Base-by-base conservation (phyloP, 805 yeast genomes). In the Monosporozyma yasuniensis region DNA sequence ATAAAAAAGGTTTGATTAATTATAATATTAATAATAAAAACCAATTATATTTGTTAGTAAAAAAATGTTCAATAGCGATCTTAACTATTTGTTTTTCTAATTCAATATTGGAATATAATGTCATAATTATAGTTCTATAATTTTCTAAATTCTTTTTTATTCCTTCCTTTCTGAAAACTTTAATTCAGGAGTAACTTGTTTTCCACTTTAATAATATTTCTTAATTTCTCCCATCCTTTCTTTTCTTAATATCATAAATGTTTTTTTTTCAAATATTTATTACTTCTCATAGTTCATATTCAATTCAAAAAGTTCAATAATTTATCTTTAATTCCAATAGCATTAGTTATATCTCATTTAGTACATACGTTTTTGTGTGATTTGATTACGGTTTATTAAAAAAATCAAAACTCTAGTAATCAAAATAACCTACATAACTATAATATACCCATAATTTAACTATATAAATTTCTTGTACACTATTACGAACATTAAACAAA, bases 311-410 rank as follows among this genome's bases (percentile, higher is more conserved):
- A n/a, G 6, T 32, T 34, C 39, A 16, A 16, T 35, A 16, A 16
- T 35, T 35, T 14, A 35, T 35, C 12, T 18, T 18, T 35, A 16
- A 16, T 19, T 42, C 14, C 32, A 16, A 32, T 23, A 28, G 32
- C 10, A 18, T 10, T 16, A 14, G 30, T 14, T 22, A 18, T 21
- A 11, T 18, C 39, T 32, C 47, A 19, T 16, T 19, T 41, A 35
- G 46, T 52, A 60, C 64, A 62, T 62, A 62, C 66, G 55, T 54
- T 60, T 61, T 62, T 61, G 59, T 60, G 64, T 54, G 56, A 53
- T 59, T 58, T 54, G 53, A 12, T 45, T 55, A 49, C 53, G 51
- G 49, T 45, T 41, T 46, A 34, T 18, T 25, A 32, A 46, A 12
- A 34, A 14, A n/a, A 7, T 12, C n/a, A 12, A 32, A 32, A 32